Conservation (phyloP, 2,329 filamentous ascomycete genomes). For the Chaetomiaceae sp. region DNA sequence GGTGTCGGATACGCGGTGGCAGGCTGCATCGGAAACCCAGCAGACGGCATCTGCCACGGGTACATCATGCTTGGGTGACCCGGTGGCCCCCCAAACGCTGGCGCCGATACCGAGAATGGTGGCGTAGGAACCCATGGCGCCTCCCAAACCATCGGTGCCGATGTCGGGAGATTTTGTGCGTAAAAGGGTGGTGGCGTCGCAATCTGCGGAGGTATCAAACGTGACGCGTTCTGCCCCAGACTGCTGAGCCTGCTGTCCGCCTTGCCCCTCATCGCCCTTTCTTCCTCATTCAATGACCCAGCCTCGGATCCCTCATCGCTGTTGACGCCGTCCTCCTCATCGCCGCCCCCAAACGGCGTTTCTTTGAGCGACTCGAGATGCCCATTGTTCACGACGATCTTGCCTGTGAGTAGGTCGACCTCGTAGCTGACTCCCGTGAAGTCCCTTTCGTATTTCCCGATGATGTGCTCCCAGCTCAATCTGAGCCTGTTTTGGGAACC, state of each 20-base stretch:
- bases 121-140: background rate
- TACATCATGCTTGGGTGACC: conserved; percentile 11
- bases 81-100: conserved; percentile 2
- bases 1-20: conserved; percentile 8
- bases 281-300: conserved; percentile 30
- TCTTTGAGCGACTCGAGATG: conserved; percentile 59
- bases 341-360: conserved; percentile 19
- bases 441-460: conserved; percentile 80
- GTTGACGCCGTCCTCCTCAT: conserved; percentile 6
- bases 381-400: conserved; percentile 86
- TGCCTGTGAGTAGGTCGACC: conserved; percentile 76
- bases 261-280: conserved; percentile 24
- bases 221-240: background rate
- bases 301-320: conserved; percentile 15
- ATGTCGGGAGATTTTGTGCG: no score
- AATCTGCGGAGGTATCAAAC: no score
- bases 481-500: conserved; percentile 69
- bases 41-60: conserved; percentile 16
- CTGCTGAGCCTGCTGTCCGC: conserved; percentile 1
- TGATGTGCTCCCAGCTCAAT: conserved; percentile 81
- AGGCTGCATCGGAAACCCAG: conserved; percentile 9
- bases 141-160: no score
- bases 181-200: background rate
- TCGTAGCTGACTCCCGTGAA: conserved; percentile 83
- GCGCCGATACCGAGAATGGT: conserved; percentile 4